Conservation (phyloP, 2,329 filamentous ascomycete genomes). For the Aphanocladium album region DNA sequence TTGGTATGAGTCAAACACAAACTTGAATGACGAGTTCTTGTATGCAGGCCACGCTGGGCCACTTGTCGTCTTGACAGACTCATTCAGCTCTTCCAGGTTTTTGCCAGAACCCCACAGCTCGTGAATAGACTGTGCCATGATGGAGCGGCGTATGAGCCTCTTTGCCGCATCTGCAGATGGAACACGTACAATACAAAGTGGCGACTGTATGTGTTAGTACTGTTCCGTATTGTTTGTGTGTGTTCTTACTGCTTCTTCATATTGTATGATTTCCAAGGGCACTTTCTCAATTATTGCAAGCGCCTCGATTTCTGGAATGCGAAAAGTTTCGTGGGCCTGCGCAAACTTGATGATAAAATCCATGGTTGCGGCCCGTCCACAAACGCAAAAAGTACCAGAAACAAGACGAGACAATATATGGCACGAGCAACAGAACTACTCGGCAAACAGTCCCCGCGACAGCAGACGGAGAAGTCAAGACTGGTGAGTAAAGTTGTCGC, state of each 20-base stretch:
- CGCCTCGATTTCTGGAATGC: constrained; percentile 75
- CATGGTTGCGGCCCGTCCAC: constrained; percentile 21
- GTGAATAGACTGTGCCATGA: constrained; percentile 78
- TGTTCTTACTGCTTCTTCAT: constrained; percentile 63
- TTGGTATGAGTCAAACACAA: constrained; percentile 77
- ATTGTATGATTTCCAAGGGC: constrained; percentile 67
- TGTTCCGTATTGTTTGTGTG: constrained; percentile 7
- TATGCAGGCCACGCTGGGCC: constrained; percentile 63
- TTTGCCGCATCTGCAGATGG: constrained; percentile 59
- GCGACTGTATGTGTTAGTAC: constrained; percentile 55
- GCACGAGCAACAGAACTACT: background rate
- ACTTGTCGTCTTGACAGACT: constrained; percentile 52
- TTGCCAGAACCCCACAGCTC: constrained; percentile 79
- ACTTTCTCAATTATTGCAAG: constrained; percentile 66
- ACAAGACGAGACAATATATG: background rate
- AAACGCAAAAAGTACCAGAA: too few relatives aligned
- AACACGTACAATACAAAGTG: constrained; percentile 75
- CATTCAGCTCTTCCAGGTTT: constrained; percentile 64
- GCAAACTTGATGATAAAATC: constrained; percentile 86
- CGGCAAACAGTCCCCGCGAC: background rate
- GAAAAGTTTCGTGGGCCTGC: constrained; percentile 88
- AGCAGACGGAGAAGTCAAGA: background rate
- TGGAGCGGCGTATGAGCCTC: constrained; percentile 66
- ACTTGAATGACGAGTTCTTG: constrained; percentile 66
- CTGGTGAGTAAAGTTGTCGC: background rate